phyloP scores from a whole-genome alignment of 2,329 filamentous ascomycete genomes.

The Canariomyces notabilis region DNA sequence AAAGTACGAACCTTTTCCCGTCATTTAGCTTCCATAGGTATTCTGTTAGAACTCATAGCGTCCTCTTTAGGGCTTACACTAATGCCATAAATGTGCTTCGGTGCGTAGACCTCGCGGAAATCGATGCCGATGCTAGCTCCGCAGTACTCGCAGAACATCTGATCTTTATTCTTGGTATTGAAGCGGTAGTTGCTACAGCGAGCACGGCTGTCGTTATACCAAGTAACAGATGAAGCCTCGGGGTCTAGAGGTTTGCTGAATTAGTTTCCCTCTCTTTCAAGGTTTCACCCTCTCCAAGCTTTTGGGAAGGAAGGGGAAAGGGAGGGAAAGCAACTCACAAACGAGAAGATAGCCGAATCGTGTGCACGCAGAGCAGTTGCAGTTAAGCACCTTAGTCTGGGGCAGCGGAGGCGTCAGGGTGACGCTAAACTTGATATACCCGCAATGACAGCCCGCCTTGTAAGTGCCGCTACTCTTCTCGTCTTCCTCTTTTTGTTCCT shows the following conservation, averaged over 20 bases:
- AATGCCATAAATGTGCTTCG: constrained; percentile 37
- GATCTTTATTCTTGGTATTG: constrained; percentile 44
- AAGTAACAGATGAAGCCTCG: constrained; percentile 5
- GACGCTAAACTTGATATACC: constrained; percentile 43
- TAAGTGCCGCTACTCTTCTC: constrained; percentile 35
- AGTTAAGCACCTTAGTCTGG: constrained; percentile 41
- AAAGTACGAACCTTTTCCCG: constrained; percentile 7
- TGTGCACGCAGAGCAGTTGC: constrained; percentile 50
- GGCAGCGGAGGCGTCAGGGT: constrained; percentile 45
- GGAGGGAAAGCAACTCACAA: constrained; percentile 31
- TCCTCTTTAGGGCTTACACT: constrained; percentile 36
- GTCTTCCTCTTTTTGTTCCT: constrained; percentile 7
- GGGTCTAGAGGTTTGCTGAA: constrained; percentile 1
- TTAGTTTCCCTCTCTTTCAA: constrained; percentile 18
- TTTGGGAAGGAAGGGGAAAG: background rate
- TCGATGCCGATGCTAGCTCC: constrained; percentile 45
- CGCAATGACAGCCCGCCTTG: constrained; percentile 49
- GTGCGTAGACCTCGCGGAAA: constrained; percentile 30
- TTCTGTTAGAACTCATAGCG: no score
- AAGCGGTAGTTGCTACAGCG: constrained; percentile 38
- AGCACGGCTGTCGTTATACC: constrained; percentile 36
- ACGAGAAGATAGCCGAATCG: constrained; percentile 49
- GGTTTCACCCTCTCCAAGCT: background rate
- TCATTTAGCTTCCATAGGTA: background rate
- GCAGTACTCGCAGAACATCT: constrained; percentile 46